phyloP scores from a whole-genome alignment of 306 rosid genomes.

The Citrullus colocynthis region DNA sequence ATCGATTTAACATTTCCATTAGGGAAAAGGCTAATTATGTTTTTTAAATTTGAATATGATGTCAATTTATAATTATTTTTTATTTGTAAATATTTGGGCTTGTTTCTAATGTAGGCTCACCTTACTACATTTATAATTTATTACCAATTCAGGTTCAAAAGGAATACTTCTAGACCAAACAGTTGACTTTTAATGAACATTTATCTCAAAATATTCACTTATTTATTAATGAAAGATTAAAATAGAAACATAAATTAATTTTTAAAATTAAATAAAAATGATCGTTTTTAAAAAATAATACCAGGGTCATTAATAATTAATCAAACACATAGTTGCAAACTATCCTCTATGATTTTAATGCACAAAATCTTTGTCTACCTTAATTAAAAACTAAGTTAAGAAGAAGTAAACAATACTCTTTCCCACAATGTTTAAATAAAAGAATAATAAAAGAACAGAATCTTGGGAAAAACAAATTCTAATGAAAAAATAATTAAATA shows the following conservation, averaged over 20 bases:
- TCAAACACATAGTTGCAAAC: not conserved
- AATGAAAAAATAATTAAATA: not conserved
- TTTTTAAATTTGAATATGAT: too few species aligned
- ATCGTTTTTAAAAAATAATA: not conserved
- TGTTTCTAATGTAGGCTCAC: too few species aligned
- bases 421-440: not conserved
- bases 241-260: not conserved
- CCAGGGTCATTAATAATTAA: not conserved
- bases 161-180: not conserved
- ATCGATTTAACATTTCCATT: too few species aligned
- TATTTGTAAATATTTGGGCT: too few species aligned
- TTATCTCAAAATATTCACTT: not conserved
- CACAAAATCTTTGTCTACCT: slow-evolving; percentile 1
- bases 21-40: too few species aligned
- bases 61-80: too few species aligned
- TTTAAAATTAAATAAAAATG: not conserved
- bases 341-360: not conserved
- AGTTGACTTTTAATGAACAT: not conserved
- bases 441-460: not conserved
- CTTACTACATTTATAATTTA: not conserved
- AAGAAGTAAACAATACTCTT: not conserved
- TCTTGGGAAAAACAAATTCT: not conserved
- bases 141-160: not conserved
- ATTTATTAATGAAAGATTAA: not conserved
- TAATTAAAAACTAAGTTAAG: not conserved